These are phyloP conservation scores for Exophiala alcalophila DNA, from an alignment of 2,329 filamentous ascomycete genomes.

Conservation along the genomic window DNA sequence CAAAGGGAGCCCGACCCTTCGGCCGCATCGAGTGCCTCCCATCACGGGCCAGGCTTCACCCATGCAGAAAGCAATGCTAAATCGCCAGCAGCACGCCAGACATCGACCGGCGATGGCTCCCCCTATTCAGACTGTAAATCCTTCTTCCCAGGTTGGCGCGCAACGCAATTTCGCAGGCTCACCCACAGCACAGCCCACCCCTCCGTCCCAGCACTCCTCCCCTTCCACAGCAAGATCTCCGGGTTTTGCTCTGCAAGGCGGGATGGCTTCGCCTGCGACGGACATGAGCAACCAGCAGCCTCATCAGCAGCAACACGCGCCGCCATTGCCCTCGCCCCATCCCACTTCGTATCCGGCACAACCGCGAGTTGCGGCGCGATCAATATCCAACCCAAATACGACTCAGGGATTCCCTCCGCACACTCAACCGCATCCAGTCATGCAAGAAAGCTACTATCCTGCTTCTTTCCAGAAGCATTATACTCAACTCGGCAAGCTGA, in stretches of 20 bases:
- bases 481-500: constrained; percentile 86
- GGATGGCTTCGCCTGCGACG: constrained; percentile 59
- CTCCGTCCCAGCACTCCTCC: constrained; percentile 74
- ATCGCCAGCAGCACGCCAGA: constrained; percentile 57
- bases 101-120: constrained; percentile 35
- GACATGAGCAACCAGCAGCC: constrained; percentile 54
- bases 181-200: constrained; percentile 62
- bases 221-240: constrained; percentile 62
- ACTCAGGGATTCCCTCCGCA: constrained; percentile 41
- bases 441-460: constrained; percentile 66
- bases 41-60: constrained; percentile 70
- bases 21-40: constrained; percentile 52
- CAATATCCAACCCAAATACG: constrained; percentile 32
- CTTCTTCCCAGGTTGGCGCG: constrained; percentile 36
- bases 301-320: constrained; percentile 41
- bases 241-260: constrained; percentile 58
- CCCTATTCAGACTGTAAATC: constrained; percentile 34
- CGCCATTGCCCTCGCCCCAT: constrained; percentile 49
- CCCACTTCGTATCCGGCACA: constrained; percentile 32
- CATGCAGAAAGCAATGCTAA: constrained; percentile 76
- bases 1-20: constrained; percentile 82
- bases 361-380: constrained; percentile 36
- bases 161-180: constrained; percentile 28
- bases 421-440: constrained; percentile 22
- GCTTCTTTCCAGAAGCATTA: constrained; percentile 91